Percentiles rank a stretch among this genome's conserved stretches.
phyloP scores from a whole-genome alignment of 345 rosid species.

The Eutrema japonicum region DNA sequence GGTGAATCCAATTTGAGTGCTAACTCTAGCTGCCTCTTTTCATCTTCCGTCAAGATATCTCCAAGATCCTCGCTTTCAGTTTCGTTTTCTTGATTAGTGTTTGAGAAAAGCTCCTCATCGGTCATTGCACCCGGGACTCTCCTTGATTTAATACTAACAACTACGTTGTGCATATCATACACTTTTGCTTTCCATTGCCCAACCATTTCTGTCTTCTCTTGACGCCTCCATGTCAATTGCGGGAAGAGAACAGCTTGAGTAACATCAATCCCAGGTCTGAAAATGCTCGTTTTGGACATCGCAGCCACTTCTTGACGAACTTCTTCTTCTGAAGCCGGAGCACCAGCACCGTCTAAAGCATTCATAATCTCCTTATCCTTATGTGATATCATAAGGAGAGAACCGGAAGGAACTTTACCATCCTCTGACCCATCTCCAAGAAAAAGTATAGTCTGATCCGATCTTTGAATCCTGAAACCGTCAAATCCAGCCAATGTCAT shows the following conservation, averaged over 20 bases:
- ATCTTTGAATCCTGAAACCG: conserved; percentile 88
- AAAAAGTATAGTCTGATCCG: conserved; percentile 90
- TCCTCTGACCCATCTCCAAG: conserved; percentile 98
- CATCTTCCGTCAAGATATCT: conserved; percentile 87
- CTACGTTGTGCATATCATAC: conserved; percentile 98
- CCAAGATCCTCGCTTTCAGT: conserved; percentile 82
- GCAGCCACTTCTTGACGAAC: conserved; percentile 92
- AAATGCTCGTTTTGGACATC: conserved; percentile 95
- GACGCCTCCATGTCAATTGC: conserved; percentile 95
- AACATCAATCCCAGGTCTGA: conserved; percentile 97
- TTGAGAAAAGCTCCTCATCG: conserved; percentile 72
- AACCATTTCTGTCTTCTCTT: conserved; percentile 89
- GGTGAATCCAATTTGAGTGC: conserved; percentile 85
- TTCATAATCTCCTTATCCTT: conserved; percentile 98
- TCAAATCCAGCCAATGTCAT: conserved; percentile 98
- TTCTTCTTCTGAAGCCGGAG: conserved; percentile 86
- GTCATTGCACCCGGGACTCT: conserved; percentile 98
- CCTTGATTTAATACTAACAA: conserved; percentile 93
- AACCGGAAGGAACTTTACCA: conserved; percentile 77
- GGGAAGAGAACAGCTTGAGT: conserved; percentile 95
- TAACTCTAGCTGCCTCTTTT: conserved; percentile 85
- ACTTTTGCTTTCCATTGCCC: conserved; percentile 94
- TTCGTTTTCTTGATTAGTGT: conserved; percentile 66
- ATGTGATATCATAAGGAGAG: conserved; percentile 90
- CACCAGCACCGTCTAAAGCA: conserved; percentile 97